Evolutionary conservation across 2,329 filamentous ascomycete species (phyloP), one percentile per base, ranked within the genome.

Genomic region (Elsinoe fawcettii): DNA sequence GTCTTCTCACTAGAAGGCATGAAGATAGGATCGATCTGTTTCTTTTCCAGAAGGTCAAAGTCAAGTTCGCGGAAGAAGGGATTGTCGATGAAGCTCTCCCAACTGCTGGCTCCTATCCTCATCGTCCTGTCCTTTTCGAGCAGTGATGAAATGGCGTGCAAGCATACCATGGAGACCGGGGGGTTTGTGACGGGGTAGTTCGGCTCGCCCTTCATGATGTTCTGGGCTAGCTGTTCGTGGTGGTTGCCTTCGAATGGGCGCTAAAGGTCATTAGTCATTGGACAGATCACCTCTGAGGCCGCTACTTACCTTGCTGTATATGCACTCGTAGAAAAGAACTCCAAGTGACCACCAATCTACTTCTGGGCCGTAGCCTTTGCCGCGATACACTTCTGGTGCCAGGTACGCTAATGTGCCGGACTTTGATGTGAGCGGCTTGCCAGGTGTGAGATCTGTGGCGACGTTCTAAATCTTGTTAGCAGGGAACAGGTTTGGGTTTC

Each of bases 341-440:
- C 93, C 93, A 20, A 99, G 74, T 5, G 93, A 97, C 93, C 93
- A 99, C 93, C 93, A 99, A 70, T 99, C 93, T 41, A 93, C 91
- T 65, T 93, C 88, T 47, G 85, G 84, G 60, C 88, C 85, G 68
- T 99, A 99, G 37, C 93, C 93, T 60, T 84, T 86, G 51, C 92
- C 92, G 63, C 85, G 81, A 67, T 97, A 99, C 1, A 97, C 93
- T 71, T 99, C 93, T 3, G 93, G 93, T 1, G 92, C 91, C 6
- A 99, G 82, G 69, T 99, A 99, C 56, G 93, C 93, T 59, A 99
- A 76, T 0, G 93, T 99, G 30, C 93, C 93, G 0, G 93, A 99
- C 73, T 96, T 97, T 79, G 93, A 97, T 2, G 90, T 95, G 54
- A 97, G 77, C 22, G 84, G 80, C 66, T 90, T 91, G 55, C 88